Base-by-base conservation (phyloP, 2,329 filamentous ascomycete species). In the Beauveria varroae region DNA sequence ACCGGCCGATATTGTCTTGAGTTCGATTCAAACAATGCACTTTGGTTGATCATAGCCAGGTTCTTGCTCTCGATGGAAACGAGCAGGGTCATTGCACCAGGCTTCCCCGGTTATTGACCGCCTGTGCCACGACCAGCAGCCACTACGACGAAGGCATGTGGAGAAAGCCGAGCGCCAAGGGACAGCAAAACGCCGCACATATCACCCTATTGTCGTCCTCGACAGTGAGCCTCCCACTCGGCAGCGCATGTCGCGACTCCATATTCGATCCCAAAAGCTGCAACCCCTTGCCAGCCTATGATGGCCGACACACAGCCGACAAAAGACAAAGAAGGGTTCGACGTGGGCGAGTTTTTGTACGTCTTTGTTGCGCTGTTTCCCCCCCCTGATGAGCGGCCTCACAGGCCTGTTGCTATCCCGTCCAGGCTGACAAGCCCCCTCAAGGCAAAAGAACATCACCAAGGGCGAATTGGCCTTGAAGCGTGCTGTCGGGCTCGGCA, bases 381-480 rank as follows among this genome's bases (percentile, higher is more conserved):
- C 18, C 41, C 43, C 28, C 22, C 30, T 46, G 22, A 41, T 41
- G 12, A 22, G 58, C 50, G 40, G 51, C 58, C 30, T 54, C 44
- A 6, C 22, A n/a, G 12, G 28, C 10, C n/a, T 3, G 3, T 16
- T 10, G 47, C 47, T 40, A n/a, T 30, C 30, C 20, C 16, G 16
- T 60, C 7, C 30, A 16, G 0, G n/a, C 40, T 47, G 22, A 59
- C 47, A 7, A 20, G 8, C 20, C 5, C 3, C 5, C 12, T 37
- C 34, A 37, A 69, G 72, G 12, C 68, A 68, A 22, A 69, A 72
- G 61, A 74, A 72, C 47, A 22, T 73, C 50, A 69, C 64, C 41
- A 74, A 74, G 51, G 73, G 73, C 6, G 72, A 74, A 50, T 37
- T 73, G 37, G 71, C 72, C 24, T 52, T 75, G 28, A 75, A 74